Percentiles rank a stretch among this genome's conserved stretches.
Evolutionary conservation across 805 yeast species (phyloP).

Genomic region (Wickerhamiella sorbophila): DNA sequence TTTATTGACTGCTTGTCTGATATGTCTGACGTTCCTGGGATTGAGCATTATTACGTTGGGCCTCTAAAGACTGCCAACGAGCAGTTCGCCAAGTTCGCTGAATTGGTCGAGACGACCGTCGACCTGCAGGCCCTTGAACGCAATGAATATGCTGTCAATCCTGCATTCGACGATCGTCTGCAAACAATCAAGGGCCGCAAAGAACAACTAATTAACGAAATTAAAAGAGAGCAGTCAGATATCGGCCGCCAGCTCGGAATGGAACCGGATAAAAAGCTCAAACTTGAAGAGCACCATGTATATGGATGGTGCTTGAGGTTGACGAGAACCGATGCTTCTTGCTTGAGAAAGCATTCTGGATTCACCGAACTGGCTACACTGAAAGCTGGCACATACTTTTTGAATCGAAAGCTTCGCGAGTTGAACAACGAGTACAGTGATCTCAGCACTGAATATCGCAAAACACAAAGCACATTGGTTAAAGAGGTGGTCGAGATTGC

Average conservation of each 20-base stretch:
- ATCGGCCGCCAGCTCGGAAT: slow-evolving; percentile 63
- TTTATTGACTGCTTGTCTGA: slow-evolving; percentile 38
- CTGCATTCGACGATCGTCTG: slow-evolving; percentile 77
- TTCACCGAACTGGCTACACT: slow-evolving; percentile 78
- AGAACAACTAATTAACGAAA: slow-evolving; percentile 38
- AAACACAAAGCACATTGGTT: slow-evolving; percentile 64
- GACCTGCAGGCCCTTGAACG: slow-evolving; percentile 72
- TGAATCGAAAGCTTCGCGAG: slow-evolving; percentile 50
- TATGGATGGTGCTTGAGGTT: slow-evolving; percentile 94
- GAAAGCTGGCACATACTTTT: slow-evolving; percentile 89
- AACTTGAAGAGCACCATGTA: slow-evolving; percentile 70
- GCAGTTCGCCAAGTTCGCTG: slow-evolving; percentile 55
- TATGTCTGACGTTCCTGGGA: slow-evolving; percentile 30
- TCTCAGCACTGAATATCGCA: slow-evolving; percentile 51
- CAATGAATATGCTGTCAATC: slow-evolving; percentile 72
- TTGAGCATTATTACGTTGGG: slow-evolving; percentile 40
- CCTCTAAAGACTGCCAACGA: slow-evolving; percentile 38
- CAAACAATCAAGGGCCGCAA: slow-evolving; percentile 44
- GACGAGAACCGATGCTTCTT: slow-evolving; percentile 75
- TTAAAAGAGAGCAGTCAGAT: slow-evolving; percentile 44
- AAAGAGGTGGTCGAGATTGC: slow-evolving; percentile 72
- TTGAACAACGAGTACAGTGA: slow-evolving; percentile 45
- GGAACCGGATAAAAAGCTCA: slow-evolving; percentile 78
- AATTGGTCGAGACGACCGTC: slow-evolving; percentile 81
- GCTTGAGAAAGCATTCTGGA: slow-evolving; percentile 45